These are phyloP conservation scores for Aphanomyces invadans DNA, from an alignment of 352 stramenopile genomes.

Conservation along the genomic window DNA sequence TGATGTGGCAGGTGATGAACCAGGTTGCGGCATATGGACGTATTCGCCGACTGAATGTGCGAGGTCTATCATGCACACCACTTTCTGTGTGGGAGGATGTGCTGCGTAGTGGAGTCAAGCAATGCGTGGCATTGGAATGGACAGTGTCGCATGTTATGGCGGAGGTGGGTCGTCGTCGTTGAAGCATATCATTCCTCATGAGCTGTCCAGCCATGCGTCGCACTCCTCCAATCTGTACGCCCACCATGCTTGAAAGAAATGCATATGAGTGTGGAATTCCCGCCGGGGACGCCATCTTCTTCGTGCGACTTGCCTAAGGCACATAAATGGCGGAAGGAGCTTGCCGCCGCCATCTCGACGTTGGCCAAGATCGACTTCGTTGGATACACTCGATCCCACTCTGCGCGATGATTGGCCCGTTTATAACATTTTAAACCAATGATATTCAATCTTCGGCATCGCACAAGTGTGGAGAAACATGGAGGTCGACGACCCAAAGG, in stretches of 20 bases:
- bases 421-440: conserved; percentile 4
- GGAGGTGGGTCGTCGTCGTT: background rate
- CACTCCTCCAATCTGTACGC: background rate
- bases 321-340: background rate
- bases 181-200: background rate
- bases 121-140: background rate
- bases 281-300: background rate
- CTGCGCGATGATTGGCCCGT: background rate
- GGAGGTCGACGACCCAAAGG: background rate
- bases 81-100: background rate
- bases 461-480: too few species aligned
- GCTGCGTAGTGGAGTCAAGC: background rate
- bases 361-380: background rate
- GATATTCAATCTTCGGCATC: background rate
- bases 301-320: background rate
- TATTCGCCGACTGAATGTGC: background rate
- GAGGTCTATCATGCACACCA: background rate
- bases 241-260: background rate
- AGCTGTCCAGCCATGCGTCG: background rate
- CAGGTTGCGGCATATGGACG: background rate
- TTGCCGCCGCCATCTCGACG: background rate
- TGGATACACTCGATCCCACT: too few species aligned
- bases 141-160: background rate
- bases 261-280: background rate
- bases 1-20: too few species aligned